Base-by-base conservation (phyloP, 1,139 yeast species). In the Diutina neorugosa region DNA sequence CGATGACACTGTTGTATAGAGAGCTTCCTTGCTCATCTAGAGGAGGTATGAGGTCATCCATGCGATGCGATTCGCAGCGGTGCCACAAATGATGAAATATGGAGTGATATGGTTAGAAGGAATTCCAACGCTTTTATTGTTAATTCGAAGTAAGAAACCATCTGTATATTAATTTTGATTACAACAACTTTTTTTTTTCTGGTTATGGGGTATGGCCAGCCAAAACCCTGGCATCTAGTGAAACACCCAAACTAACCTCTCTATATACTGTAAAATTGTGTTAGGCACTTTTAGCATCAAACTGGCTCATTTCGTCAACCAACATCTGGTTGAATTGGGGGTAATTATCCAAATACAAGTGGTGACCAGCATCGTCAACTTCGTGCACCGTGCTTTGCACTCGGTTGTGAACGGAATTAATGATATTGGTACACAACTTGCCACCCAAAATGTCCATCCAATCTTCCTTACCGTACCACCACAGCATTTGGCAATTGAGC, bases 391-490 rank as follows among this genome's bases (percentile, higher is more conserved):
- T 12, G 80, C 77, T 44, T 66, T 69, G 57, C 82, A 76, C 18
- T 11, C 67, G 67, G 2, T 62, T 61, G 27, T 63, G 56, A 14
- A 59, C 56, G 9, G 63, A 60, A 48, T 68, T 68, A 34, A 80
- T 63, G 11, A 69, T 67, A 1, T 68, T 62, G 14, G 76, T 65
- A 50, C 78, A 71, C 23, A 65, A 57, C 51, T 70, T 60, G 0
- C 87, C 89, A 1, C 88, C 89, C 23, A 66, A 60, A 27, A 65
- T 63, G 62, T 84, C 86, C 88, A 86, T 86, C 93, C 93, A 85
- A 64, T 86, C 93, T 52, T 80, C 79, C 55, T 77, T 78, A 1
- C 94, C 94, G 59, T 85, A 86, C 61, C 82, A 68, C 93, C 93
- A 86, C 4, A 74, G 63, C 27, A 82, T 69, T 53, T 81, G 76